Base-by-base conservation (phyloP, 176 grass and related monocot species). In the Metroxylon sagu region DNA sequence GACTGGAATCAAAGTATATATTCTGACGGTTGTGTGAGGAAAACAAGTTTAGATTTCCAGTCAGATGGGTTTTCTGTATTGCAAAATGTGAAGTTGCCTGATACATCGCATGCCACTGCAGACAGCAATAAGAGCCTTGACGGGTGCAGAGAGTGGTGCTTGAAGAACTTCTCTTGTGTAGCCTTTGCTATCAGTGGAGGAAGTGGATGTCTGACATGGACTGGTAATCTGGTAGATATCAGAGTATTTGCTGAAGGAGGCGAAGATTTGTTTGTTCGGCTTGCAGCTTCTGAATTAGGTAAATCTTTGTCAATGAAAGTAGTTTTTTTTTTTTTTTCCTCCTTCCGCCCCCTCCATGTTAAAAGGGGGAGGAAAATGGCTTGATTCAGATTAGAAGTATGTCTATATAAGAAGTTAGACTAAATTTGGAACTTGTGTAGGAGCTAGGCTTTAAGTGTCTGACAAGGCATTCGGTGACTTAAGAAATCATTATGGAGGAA, bases 51-150 rank as follows among this genome's bases (percentile, higher is more conserved):
- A 16, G 29, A 53, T 10, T 66, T 25, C 29, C 17, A 23, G 49
- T 29, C 49, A 26, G 50, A 66, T 50, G 19, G 29, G 16, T 66
- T 66, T 53, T 6, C 1, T 14, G 10, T 5, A 6, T 19, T 66
- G 50, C 2, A 5, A 8, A 52, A 53, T 18, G 50, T 66, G 50
- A 66, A 66, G 64, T 17, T 66, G 49, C 64, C 64, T 50, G 50
- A 66, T 16, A 29, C 64, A 4, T 8, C 6, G 16, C 53, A 29
- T 18, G 50, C 64, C 3, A 66, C 50, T 16, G 64, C 64, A 26
- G 18, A 14, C 2, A 29, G 49, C 2, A 18, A 16, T 4, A 28
- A 4, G 16, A 53, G 25, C 2, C 26, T 17, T 18, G 21, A 52
- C 4, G 19, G 30, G 5, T 66, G 64, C 25, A 29, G 5, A n/a